A percentile compares a stretch with the other conserved stretches of the same genome.
Evolutionary conservation across 164 flowering plant species (phyloP).

Genomic region (Chimonanthus salicifolius): DNA sequence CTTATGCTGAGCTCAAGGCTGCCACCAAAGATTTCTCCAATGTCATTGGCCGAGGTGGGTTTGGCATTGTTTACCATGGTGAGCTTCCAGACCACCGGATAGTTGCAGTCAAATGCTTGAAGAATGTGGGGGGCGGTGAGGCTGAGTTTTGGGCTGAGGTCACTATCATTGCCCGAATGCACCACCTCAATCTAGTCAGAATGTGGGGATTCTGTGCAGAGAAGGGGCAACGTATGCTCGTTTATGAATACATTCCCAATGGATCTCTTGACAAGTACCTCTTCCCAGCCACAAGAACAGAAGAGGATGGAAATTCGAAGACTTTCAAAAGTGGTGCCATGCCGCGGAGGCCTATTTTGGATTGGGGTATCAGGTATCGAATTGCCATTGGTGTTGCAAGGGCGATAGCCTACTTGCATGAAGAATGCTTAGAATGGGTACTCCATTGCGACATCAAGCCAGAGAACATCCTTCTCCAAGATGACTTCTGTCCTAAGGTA

Average conservation of each 20-base stretch:
- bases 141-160: slow-evolving; percentile 87
- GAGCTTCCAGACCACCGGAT: slow-evolving; percentile 50
- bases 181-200: slow-evolving; percentile 71
- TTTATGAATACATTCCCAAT: slow-evolving; percentile 59
- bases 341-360: slow-evolving; percentile 26
- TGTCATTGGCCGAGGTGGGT: slow-evolving; percentile 62
- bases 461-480: slow-evolving; percentile 70
- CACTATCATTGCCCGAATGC: slow-evolving; percentile 77
- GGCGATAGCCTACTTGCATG: slow-evolving; percentile 60
- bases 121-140: slow-evolving; percentile 43
- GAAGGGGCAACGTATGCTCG: slow-evolving; percentile 53
- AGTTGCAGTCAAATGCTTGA: slow-evolving; percentile 63
- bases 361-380: slow-evolving; percentile 46
- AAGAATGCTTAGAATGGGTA: slow-evolving; percentile 72
- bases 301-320: background rate
- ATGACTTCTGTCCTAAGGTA: slow-evolving; percentile 76
- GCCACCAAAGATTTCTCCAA: slow-evolving; percentile 62
- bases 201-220: slow-evolving; percentile 86
- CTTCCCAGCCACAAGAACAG: slow-evolving; percentile 20
- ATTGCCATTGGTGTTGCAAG: slow-evolving; percentile 56
- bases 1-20: slow-evolving; percentile 48
- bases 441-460: slow-evolving; percentile 84
- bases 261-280: slow-evolving; percentile 55
- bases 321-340: background rate
- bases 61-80: slow-evolving; percentile 63